Evolutionary conservation across 73 alveolate species (phyloP).

Genomic region (Diophrys appendiculata): DNA sequence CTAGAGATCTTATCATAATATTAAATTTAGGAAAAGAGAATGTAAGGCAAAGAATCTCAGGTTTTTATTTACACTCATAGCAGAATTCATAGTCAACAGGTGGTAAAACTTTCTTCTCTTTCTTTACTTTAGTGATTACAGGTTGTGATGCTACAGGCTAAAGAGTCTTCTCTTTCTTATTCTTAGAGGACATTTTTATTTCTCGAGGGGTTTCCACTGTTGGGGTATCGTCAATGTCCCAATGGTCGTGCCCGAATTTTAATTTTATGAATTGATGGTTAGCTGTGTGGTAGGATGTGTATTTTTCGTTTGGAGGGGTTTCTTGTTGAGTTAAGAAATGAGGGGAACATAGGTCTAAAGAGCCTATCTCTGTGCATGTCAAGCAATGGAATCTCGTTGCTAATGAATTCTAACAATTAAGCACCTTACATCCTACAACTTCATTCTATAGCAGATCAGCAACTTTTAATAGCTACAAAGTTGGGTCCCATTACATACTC

Average conservation of each 20-base stretch:
- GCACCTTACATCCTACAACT: neutral
- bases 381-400: neutral
- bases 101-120: no score
- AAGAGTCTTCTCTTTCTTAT: neutral
- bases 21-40: neutral
- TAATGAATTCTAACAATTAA: neutral
- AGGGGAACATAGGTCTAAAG: neutral
- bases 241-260: neutral
- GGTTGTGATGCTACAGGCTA: neutral
- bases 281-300: no score
- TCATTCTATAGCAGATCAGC: neutral
- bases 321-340: no score
- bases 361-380: neutral
- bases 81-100: no score
- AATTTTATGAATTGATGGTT: neutral
- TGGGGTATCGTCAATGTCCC: neutral
- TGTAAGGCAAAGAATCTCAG: neutral
- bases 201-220: no score
- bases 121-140: no score
- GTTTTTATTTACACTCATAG: no score
- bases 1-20: neutral
- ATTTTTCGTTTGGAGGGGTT: no score
- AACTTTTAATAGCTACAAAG: neutral
- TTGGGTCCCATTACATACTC: neutral
- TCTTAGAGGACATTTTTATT: neutral